Base-by-base conservation (phyloP, 768 basidiomycete species). In the Pleurotus giganteus region DNA sequence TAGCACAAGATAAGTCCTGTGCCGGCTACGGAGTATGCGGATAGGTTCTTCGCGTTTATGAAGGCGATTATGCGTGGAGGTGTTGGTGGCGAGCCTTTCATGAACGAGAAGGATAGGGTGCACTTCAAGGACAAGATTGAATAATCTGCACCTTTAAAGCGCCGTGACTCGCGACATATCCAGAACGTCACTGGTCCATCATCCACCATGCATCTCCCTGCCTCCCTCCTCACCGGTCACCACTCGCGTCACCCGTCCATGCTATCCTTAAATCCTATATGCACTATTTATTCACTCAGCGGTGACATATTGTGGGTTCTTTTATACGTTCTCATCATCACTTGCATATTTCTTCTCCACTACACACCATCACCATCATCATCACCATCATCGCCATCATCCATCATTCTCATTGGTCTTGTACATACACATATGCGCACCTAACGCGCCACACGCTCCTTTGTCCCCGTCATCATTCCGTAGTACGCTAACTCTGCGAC, bases 1-100 rank as follows among this genome's bases (percentile, higher is more conserved):
- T 61, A 97, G 94, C 92, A 94, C 65, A 95, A 91, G 66, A 98
- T 98, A 61, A 95, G 92, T 50, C 92, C 95, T 4, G 92, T 98
- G 2, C 88, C 88, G 2, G 94, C 97, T 0, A 61, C 71, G 5
- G 91, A 95, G 61, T 98, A 99, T 66, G 88, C 84, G 3, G 83
- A 91, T 32, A 84, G 97, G 42, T 98, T 99, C 79, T 86, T 91
- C 69, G 56, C 76, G 23, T 94, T 94, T 62, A 87, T 94, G 85
- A 86, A 84, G 66, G 87, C 89, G 21, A 79, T 88, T 63, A 91
- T 94, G 86, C 83, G 86, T 2, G 88, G 89, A 19, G 91, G 91
- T 7, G 89, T 76, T 41, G 88, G 87, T 19, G 82, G 79, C 13
- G 74, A 68, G 57, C 66, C 66, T 57, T 79, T 79, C 63, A 72